Base-by-base conservation (phyloP, 139 green algal species). In the Tetraselmis chui region DNA sequence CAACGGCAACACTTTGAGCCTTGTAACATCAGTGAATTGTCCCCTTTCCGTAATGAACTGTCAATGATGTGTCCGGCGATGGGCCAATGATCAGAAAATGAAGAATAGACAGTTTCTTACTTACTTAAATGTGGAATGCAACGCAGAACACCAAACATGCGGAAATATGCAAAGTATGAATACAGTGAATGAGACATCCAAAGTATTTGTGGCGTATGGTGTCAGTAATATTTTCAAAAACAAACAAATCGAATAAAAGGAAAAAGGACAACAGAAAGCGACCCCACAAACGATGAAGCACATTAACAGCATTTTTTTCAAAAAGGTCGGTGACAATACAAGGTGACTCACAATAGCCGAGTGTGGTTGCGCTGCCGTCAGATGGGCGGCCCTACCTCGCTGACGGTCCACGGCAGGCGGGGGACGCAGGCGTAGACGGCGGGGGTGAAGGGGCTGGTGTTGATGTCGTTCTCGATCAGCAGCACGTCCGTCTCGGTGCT, bases 361-460 rank as follows among this genome's bases (percentile, higher is more conserved):
- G 45, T 5, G 18, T 5, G 45, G 45, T 5, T 5, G 45, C 11
- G 45, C 11, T 5, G 45, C n/a, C n/a, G n/a, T n/a, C n/a, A 18
- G 45, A 18, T 5, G 45, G 45, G 45, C 45, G 18, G 45, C 11
- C 45, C 30, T 24, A 89, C 84, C 27, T 86, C 79, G 0, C 75
- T 82, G 23, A 96, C 92, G 0, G 29, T 79, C 96, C 96, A 99
- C 2, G 96, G 96, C 83, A 98, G 90, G 2, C 89, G 90, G 26
- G 96, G 96, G 67, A 99, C 91, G 87, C 96, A 99, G 30, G 91
- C 94, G 83, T 98, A 92, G 58, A 99, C 96, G 0, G 94, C 94
- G 22, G 92, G 88, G 0, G 92, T 93, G 90, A 98, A 98, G 75
- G 94, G 94, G 5, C 59, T 81, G 18, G 92, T 95, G 88, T 93